Evolutionary conservation across 2,329 filamentous ascomycete genomes (phyloP).

Genomic region (Fusarium dlaminii): DNA sequence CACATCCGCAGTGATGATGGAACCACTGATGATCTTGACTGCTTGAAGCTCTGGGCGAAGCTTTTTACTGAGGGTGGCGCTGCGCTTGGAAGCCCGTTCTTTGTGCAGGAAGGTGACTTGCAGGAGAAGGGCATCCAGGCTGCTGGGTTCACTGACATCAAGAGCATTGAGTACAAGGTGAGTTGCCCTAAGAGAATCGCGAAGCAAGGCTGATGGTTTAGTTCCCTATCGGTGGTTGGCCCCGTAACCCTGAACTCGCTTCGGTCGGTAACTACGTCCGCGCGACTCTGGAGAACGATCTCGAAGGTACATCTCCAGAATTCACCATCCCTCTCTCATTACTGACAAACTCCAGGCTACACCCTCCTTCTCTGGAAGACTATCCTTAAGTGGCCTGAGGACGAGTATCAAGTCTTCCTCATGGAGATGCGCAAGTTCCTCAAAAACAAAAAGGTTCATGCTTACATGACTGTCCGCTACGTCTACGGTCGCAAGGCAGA

Average conservation of each 20-base stretch:
- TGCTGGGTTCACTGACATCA: conserved; percentile 34
- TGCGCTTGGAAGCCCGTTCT: conserved; percentile 22
- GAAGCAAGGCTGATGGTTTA: not conserved
- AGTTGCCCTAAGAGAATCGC: not conserved
- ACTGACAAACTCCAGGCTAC: conserved; percentile 13
- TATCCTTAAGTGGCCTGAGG: conserved; percentile 32
- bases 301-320: conserved; percentile 11
- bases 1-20: conserved; percentile 35
- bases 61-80: conserved; percentile 31
- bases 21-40: conserved; percentile 23
- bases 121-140: conserved; percentile 27
- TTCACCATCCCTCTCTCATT: accelerated
- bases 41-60: conserved; percentile 20
- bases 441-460: conserved; percentile 23
- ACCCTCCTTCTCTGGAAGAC: conserved; percentile 32
- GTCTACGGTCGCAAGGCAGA: conserved; percentile 32
- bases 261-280: conserved; percentile 34
- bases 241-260: conserved; percentile 18
- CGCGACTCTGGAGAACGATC: conserved; percentile 36
- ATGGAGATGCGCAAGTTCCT: conserved; percentile 30
- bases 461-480: conserved; percentile 33
- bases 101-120: conserved; percentile 13
- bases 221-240: conserved; percentile 38
- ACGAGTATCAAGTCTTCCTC: conserved; percentile 35
- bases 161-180: conserved; percentile 32